Evolutionary conservation across 2,329 filamentous ascomycete genomes (phyloP).

Genomic region (Ophiostoma tasmaniense): DNA sequence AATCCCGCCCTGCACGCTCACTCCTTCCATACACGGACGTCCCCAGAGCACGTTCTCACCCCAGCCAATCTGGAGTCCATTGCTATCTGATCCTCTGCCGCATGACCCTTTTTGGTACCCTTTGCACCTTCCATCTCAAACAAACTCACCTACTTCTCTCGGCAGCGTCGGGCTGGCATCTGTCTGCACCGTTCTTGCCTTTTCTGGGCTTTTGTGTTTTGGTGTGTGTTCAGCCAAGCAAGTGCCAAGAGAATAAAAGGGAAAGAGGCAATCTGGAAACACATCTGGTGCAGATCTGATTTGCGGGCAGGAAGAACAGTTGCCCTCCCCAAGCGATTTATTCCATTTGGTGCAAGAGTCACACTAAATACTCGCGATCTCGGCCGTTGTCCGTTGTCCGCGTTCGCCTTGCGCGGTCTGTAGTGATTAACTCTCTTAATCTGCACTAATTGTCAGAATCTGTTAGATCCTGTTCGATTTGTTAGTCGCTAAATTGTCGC

Average conservation of each 20-base stretch:
- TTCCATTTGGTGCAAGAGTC: background rate
- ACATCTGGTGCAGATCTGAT: background rate
- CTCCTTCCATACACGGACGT: constrained; percentile 3
- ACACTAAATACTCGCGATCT: background rate
- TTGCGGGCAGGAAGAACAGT: background rate
- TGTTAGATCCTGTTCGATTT: background rate
- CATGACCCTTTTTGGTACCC: background rate
- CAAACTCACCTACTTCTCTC: background rate
- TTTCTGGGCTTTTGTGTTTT: background rate
- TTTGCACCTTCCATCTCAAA: background rate
- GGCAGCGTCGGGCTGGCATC: background rate
- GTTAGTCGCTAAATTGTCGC: background rate
- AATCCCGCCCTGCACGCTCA: background rate
- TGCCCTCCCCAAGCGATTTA: background rate
- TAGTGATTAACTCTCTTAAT: background rate
- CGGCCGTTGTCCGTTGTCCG: background rate
- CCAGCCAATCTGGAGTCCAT: background rate
- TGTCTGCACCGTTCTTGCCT: background rate
- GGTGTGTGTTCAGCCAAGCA: background rate
- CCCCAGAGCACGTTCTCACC: background rate
- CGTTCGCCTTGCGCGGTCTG: background rate
- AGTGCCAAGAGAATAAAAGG: background rate
- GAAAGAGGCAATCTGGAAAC: background rate
- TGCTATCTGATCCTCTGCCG: background rate
- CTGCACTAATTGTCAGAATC: background rate